Percentiles rank a stretch among this genome's conserved stretches.
Conservation (phyloP, 768 basidiomycete genomes). For the Hirschioporus abietinus region DNA sequence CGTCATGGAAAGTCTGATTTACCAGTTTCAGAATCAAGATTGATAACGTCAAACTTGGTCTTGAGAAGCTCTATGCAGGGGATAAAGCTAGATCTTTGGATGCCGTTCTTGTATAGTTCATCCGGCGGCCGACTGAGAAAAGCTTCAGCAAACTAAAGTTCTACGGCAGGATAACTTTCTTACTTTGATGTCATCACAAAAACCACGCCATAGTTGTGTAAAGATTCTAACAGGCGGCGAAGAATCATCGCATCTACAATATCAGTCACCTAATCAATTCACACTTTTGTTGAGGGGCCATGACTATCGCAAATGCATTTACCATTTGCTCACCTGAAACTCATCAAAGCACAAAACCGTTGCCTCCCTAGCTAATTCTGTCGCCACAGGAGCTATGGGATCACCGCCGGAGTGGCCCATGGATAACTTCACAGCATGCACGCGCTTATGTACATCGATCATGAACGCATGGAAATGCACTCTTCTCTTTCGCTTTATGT, state of each 20-base stretch:
- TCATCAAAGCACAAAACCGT: constrained; percentile 94
- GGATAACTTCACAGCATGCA: constrained; percentile 74
- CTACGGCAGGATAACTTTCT: constrained; percentile 23
- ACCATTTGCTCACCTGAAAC: constrained; percentile 73
- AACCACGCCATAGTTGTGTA: constrained; percentile 85
- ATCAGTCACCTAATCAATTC: constrained; percentile 70
- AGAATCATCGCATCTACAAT: constrained; percentile 99
- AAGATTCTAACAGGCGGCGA: constrained; percentile 77
- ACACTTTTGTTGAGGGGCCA: constrained; percentile 6
- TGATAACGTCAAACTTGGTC: constrained; percentile 77
- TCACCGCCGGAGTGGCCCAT: constrained; percentile 70
- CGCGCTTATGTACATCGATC: constrained; percentile 94
- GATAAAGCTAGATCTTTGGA: constrained; percentile 90
- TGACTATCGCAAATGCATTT: constrained; percentile 7
- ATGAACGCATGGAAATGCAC: constrained; percentile 99
- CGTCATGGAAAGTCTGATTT: constrained; percentile 15
- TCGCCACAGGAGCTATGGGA: constrained; percentile 80
- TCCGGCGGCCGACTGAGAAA: constrained; percentile 85
- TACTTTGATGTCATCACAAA: constrained; percentile 98
- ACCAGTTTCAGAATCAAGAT: constrained; percentile 96
- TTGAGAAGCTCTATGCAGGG: constrained; percentile 95
- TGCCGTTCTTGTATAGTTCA: constrained; percentile 97
- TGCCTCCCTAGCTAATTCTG: constrained; percentile 80
- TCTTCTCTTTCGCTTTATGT: constrained; percentile 68
- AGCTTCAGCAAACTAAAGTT: background rate